Conservation (phyloP, 345 rosid genomes). For the Odontarrhena argentea region DNA sequence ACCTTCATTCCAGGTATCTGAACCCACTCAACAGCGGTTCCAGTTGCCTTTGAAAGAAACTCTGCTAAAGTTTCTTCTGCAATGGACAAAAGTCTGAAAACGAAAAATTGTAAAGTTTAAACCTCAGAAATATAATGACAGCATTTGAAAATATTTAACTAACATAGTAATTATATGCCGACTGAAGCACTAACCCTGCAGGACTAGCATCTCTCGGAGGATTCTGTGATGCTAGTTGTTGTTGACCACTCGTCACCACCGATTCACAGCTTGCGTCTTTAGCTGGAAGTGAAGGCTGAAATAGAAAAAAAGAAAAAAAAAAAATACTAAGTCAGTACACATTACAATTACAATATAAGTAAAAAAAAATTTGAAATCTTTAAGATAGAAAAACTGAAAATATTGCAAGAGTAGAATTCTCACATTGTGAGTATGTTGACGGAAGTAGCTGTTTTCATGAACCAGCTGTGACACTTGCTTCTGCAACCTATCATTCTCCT, state of each 20-base stretch:
- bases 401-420: slow-evolving; percentile 26
- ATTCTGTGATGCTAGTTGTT: slow-evolving; percentile 93
- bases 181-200: slow-evolving; percentile 84
- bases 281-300: slow-evolving; percentile 83
- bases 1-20: slow-evolving; percentile 99
- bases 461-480: slow-evolving; percentile 98
- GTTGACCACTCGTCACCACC: slow-evolving; percentile 97
- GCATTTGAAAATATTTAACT: slow-evolving; percentile 36
- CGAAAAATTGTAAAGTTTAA: background rate
- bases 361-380: background rate
- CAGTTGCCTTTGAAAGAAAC: slow-evolving; percentile 99
- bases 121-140: slow-evolving; percentile 24
- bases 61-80: slow-evolving; percentile 99
- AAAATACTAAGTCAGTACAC: background rate
- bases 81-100: slow-evolving; percentile 94
- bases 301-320: slow-evolving; percentile 26
- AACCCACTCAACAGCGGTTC: slow-evolving; percentile 99
- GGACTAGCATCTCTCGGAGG: slow-evolving; percentile 99
- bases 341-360: background rate
- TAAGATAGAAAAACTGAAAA: background rate
- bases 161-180: slow-evolving; percentile 50
- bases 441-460: slow-evolving; percentile 96
- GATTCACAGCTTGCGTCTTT: slow-evolving; percentile 99
- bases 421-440: slow-evolving; percentile 90
- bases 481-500: slow-evolving; percentile 99